Evolutionary conservation across 1,284 basidiomycete genomes (phyloP).

Genomic region (Mycena citricolor): DNA sequence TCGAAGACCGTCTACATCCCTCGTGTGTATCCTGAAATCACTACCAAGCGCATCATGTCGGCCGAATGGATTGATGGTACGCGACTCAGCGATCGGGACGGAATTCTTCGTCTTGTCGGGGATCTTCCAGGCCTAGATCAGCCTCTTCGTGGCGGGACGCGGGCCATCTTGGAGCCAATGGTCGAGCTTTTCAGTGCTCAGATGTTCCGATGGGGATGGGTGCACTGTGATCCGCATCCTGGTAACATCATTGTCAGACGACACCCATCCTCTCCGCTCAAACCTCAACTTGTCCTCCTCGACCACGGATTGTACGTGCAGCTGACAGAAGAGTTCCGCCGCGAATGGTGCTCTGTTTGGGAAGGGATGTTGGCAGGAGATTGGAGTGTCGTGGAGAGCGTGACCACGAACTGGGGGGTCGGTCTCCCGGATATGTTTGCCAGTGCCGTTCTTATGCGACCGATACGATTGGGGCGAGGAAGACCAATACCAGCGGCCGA

Average conservation of each 20-base stretch:
- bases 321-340: conserved; percentile 61
- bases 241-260: conserved; percentile 85
- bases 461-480: conserved; percentile 43
- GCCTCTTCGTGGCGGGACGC: conserved; percentile 61
- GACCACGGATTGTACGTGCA: conserved; percentile 88
- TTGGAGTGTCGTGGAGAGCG: conserved; percentile 57
- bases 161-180: conserved; percentile 75
- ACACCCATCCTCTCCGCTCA: conserved; percentile 54
- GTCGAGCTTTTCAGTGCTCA: conserved; percentile 80
- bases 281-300: conserved; percentile 82
- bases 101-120: conserved; percentile 58
- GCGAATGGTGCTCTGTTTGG: conserved; percentile 81
- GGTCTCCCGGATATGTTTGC: conserved; percentile 78
- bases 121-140: conserved; percentile 34
- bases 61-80: conserved; percentile 88
- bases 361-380: conserved; percentile 74
- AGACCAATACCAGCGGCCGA: conserved; percentile 27
- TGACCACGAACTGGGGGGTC: conserved; percentile 77
- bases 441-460: conserved; percentile 67
- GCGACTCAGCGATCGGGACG: conserved; percentile 68
- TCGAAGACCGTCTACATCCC: conserved; percentile 77
- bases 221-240: conserved; percentile 79
- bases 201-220: conserved; percentile 89
- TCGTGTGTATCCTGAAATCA: conserved; percentile 69
- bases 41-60: conserved; percentile 77